A percentile compares a stretch with the other conserved stretches of the same genome.
Evolutionary conservation across 2,329 filamentous ascomycete species (phyloP).

Genomic region (Cladophialophora yegresii): DNA sequence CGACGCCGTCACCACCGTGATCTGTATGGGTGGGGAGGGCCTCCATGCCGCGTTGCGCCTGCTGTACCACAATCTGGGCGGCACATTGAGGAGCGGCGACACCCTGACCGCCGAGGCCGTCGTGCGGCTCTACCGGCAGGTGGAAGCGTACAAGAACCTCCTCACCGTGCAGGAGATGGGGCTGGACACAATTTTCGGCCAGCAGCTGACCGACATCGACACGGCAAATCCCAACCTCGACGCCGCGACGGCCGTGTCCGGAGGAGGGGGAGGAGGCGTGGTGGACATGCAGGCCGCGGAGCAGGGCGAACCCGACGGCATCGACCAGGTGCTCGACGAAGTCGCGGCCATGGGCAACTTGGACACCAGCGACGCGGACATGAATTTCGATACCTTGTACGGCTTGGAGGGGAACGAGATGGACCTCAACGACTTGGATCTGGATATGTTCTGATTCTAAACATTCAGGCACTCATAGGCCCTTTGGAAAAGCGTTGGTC

Average conservation of each 20-base stretch:
- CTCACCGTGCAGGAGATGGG: slow-evolving; percentile 30
- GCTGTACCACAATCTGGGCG: slow-evolving; percentile 45
- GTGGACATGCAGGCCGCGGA: slow-evolving; percentile 20
- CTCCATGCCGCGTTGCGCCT: slow-evolving; percentile 47
- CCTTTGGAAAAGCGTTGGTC: not conserved
- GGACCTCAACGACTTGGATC: slow-evolving; percentile 36
- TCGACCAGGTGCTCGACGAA: slow-evolving; percentile 37
- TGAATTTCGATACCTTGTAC: slow-evolving; percentile 32
- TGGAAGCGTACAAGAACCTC: slow-evolving; percentile 44
- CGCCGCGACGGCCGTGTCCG: slow-evolving; percentile 26
- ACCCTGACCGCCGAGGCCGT: slow-evolving; percentile 48
- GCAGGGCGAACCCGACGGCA: slow-evolving; percentile 28
- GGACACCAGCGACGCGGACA: slow-evolving; percentile 29
- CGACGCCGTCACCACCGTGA: slow-evolving; percentile 48
- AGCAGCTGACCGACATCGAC: slow-evolving; percentile 47
- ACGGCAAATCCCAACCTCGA: slow-evolving; percentile 49
- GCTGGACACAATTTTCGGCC: slow-evolving; percentile 29
- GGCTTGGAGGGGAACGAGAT: slow-evolving; percentile 29
- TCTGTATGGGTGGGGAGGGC: slow-evolving; percentile 47
- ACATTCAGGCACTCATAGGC: not conserved
- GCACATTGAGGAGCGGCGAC: slow-evolving; percentile 47
- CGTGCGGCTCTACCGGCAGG: slow-evolving; percentile 50
- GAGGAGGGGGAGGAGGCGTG: slow-evolving; percentile 22
- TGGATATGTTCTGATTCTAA: slow-evolving; percentile 34
- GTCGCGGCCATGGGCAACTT: slow-evolving; percentile 33